A percentile compares a stretch with the other conserved stretches of the same genome.
These are phyloP conservation scores for Neobulgaria alba DNA, from an alignment of 2,329 filamentous ascomycete genomes.

Conservation along the genomic window DNA sequence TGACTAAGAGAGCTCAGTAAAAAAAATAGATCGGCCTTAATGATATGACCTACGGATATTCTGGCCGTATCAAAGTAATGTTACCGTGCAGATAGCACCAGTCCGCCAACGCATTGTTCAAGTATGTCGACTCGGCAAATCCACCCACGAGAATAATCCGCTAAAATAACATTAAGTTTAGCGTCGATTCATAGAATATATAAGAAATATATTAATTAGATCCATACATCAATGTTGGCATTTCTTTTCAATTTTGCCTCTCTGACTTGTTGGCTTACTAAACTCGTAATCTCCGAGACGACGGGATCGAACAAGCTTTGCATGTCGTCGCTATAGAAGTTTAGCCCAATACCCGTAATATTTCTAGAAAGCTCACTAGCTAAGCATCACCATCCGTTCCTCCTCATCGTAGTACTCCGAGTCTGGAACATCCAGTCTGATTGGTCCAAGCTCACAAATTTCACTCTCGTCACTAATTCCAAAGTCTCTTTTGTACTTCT, in stretches of 20 bases:
- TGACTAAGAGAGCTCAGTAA: background rate
- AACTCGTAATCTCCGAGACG: conserved; percentile 10
- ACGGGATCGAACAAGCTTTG: conserved; percentile 21
- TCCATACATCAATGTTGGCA: conserved; percentile 14
- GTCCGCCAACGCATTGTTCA: background rate
- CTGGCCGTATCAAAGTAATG: background rate
- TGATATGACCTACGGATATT: background rate
- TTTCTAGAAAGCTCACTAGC: conserved; percentile 9
- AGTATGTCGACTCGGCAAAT: conserved; percentile 1
- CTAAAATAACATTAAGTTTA: background rate
- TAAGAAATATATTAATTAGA: too few relatives aligned
- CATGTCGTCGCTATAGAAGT: conserved; percentile 15
- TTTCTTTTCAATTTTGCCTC: conserved; percentile 6
- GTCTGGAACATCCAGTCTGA: conserved; percentile 12
- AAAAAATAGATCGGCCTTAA: background rate
- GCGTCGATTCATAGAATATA: too few relatives aligned
- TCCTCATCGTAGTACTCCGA: conserved; percentile 13
- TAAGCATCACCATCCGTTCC: conserved; percentile 13
- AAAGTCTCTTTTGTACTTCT: conserved; percentile 8
- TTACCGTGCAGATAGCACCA: background rate
- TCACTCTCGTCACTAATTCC: conserved; percentile 7
- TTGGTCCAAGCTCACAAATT: conserved; percentile 6
- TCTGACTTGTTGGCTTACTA: conserved; percentile 16
- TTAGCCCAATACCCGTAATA: background rate
- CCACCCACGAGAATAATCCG: conserved; percentile 3